A percentile compares a stretch with the other conserved stretches of the same genome.
Evolutionary conservation across 257 asterid species (phyloP).

Genomic region (Forsythia suspensa): DNA sequence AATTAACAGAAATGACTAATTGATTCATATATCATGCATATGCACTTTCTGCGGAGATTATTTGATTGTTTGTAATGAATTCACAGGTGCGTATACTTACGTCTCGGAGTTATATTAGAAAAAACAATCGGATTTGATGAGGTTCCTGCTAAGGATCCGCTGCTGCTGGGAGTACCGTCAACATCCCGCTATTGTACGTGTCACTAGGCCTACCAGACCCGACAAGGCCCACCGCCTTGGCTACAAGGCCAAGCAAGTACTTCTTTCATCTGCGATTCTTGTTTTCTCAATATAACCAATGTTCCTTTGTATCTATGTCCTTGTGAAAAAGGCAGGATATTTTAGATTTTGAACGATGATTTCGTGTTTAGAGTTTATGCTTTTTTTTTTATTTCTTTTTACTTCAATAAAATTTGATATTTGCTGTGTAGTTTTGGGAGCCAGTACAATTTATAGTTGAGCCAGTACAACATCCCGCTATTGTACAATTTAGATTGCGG

Average conservation of each 20-base stretch:
- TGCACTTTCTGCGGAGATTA: background rate
- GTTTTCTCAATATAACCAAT: no score
- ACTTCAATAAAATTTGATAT: background rate
- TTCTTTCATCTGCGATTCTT: no score
- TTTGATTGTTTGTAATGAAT: background rate
- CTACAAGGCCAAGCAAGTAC: constrained; percentile 71
- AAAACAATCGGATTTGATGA: constrained; percentile 72
- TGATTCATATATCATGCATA: background rate
- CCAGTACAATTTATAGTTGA: no score
- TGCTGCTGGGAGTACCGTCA: constrained; percentile 81
- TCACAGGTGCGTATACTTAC: constrained; percentile 62
- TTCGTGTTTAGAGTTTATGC: background rate
- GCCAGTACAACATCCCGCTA: no score
- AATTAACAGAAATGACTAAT: no score
- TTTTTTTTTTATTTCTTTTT: background rate
- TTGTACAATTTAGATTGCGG: background rate
- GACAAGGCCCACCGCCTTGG: constrained; percentile 76
- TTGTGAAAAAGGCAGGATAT: background rate
- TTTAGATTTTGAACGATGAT: background rate
- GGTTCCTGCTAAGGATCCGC: constrained; percentile 60
- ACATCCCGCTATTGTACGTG: constrained; percentile 66
- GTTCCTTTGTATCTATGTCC: background rate
- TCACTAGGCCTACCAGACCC: constrained; percentile 66
- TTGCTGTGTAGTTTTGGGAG: background rate
- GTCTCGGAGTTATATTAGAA: constrained; percentile 69